phyloP scores from a whole-genome alignment of 805 yeast species.

The Candida nitratophila region DNA sequence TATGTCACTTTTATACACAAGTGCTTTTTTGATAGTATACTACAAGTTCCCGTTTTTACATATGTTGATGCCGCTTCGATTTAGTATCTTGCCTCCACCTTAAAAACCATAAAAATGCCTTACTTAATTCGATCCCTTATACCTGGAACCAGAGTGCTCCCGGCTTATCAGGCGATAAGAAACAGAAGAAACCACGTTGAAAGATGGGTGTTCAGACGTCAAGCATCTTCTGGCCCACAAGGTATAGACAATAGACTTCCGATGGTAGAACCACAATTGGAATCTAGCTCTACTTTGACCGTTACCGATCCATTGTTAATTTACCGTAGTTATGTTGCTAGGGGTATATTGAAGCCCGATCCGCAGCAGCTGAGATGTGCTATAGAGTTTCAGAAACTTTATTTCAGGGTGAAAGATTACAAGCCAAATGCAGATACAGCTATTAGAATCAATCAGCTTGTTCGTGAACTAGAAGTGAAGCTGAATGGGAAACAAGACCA shows the following conservation, averaged over 20 bases:
- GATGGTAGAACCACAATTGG: slow-evolving; percentile 2
- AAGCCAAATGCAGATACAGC: slow-evolving; percentile 42
- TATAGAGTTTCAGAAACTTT: slow-evolving; percentile 54
- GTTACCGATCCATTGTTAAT: slow-evolving; percentile 57
- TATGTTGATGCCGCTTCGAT: too few species aligned
- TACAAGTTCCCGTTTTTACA: too few species aligned
- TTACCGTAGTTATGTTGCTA: slow-evolving; percentile 45
- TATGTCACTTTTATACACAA: too few species aligned
- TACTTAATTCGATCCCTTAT: too few species aligned
- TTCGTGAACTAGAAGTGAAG: slow-evolving; percentile 27
- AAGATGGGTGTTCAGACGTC: not conserved
- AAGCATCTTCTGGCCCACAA: slow-evolving; percentile 13
- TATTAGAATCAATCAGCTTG: slow-evolving; percentile 33
- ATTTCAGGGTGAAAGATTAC: slow-evolving; percentile 52
- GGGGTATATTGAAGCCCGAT: slow-evolving; percentile 48
- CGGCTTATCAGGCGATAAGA: not conserved
- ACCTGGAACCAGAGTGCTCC: too few species aligned
- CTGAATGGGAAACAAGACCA: slow-evolving; percentile 8
- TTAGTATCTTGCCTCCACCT: too few species aligned
- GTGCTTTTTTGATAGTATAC: too few species aligned
- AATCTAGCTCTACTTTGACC: not conserved
- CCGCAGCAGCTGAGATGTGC: slow-evolving; percentile 56
- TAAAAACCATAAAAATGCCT: too few species aligned
- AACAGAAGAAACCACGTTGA: not conserved
- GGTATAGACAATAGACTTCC: slow-evolving; percentile 19